Evolutionary conservation across 495 filamentous ascomycete genomes (phyloP).

Genomic region (Cercophora sp.): DNA sequence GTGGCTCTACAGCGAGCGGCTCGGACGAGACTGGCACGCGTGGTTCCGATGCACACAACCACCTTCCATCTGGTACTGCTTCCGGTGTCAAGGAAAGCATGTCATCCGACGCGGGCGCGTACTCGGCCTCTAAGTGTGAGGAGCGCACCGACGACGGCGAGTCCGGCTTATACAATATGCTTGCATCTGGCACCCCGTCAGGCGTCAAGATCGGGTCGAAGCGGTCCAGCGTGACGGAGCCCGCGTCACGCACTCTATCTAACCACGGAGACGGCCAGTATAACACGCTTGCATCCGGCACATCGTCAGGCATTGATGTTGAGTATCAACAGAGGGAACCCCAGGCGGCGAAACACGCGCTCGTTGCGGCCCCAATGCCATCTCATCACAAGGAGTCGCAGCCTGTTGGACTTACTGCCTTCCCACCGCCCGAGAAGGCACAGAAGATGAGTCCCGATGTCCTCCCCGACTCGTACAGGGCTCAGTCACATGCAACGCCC

Average conservation of each 20-base stretch:
- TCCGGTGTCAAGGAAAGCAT: not conserved
- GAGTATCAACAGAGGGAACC: not conserved
- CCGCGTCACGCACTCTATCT: not conserved
- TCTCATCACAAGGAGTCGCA: not conserved
- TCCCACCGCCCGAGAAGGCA: slow-evolving; percentile 4
- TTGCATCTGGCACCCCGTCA: slow-evolving; percentile 1
- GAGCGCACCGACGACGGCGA: not conserved
- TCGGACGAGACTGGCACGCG: not conserved
- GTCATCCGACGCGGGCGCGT: not conserved
- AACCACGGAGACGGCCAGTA: slow-evolving; percentile 25
- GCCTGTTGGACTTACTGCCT: not conserved
- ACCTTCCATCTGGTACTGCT: not conserved
- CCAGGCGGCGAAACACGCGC: not conserved
- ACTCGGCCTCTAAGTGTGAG: not conserved
- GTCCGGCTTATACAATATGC: not conserved
- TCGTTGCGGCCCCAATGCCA: slow-evolving; percentile 1
- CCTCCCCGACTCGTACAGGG: slow-evolving; percentile 17
- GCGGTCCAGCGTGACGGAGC: not conserved
- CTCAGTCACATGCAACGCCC: not conserved
- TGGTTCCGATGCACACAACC: not conserved
- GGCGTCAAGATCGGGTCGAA: not conserved
- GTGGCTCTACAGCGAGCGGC: not conserved
- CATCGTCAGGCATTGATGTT: slow-evolving; percentile 26
- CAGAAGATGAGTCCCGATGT: slow-evolving; percentile 22
- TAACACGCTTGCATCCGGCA: slow-evolving; percentile 29